Evolutionary conservation across 2,329 filamentous ascomycete species (phyloP).

Genomic region (Exophiala mesophila): DNA sequence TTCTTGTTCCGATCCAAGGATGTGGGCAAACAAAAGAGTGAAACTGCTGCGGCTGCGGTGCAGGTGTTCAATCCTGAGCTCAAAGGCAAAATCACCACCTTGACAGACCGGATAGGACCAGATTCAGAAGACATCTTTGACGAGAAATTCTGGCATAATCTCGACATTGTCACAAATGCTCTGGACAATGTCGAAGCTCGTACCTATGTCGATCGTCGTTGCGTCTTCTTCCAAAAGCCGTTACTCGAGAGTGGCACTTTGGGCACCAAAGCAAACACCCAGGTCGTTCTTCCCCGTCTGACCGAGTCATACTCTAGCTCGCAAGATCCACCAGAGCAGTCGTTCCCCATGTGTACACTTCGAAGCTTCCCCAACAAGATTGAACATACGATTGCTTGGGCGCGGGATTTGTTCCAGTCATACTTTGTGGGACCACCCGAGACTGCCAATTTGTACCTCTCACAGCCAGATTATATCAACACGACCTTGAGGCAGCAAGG

Average conservation of each 20-base stretch:
- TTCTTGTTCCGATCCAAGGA: conserved; percentile 93
- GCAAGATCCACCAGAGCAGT: conserved; percentile 95
- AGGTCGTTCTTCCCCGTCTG: conserved; percentile 83
- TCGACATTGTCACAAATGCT: conserved; percentile 94
- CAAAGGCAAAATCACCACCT: conserved; percentile 72
- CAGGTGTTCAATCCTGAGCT: conserved; percentile 94
- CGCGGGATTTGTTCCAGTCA: conserved; percentile 89
- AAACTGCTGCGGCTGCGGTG: conserved; percentile 83
- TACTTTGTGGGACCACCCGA: conserved; percentile 92
- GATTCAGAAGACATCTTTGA: conserved; percentile 95
- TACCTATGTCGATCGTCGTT: conserved; percentile 92
- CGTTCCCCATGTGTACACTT: conserved; percentile 97
- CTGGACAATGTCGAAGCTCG: conserved; percentile 96
- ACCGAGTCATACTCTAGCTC: conserved; percentile 98
- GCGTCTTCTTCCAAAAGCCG: conserved; percentile 97
- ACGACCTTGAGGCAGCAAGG: conserved; percentile 85
- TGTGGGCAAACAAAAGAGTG: conserved; percentile 94
- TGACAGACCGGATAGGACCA: conserved; percentile 83
- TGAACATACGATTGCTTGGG: conserved; percentile 98
- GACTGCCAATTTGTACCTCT: conserved; percentile 89
- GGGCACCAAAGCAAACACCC: conserved; percentile 98
- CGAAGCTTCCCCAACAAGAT: conserved; percentile 97
- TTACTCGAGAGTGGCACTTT: conserved; percentile 93
- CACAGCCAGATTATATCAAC: conserved; percentile 84
- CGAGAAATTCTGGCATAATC: conserved; percentile 79